Percentiles rank a stretch among this genome's conserved stretches.
phyloP scores from a whole-genome alignment of 352 stramenopile species.

The Phytophthora citrophthora region DNA sequence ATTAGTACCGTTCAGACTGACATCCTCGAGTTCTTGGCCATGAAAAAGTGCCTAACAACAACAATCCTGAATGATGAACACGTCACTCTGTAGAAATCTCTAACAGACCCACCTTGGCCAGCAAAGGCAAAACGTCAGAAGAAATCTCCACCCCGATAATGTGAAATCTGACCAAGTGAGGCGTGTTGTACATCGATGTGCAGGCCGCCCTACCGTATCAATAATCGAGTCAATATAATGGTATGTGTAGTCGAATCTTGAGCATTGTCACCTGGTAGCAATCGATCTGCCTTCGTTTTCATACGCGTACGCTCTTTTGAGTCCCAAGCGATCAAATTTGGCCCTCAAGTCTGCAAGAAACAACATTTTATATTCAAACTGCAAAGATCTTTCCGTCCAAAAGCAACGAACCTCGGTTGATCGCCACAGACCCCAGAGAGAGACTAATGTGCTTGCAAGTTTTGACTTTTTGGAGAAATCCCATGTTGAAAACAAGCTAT shows the following conservation, averaged over 20 bases:
- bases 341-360: constrained; percentile 50
- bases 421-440: constrained; percentile 53
- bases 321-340: constrained; percentile 67
- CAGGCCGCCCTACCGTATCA: constrained; percentile 27
- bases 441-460: constrained; percentile 48
- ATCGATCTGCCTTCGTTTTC: constrained; percentile 40
- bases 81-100: neutral
- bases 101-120: constrained; percentile 36
- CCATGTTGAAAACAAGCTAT: constrained; percentile 59
- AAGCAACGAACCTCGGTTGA: constrained; percentile 51
- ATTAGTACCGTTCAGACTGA: constrained; percentile 26
- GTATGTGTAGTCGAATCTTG: neutral
- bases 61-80: neutral
- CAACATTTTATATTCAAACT: no score
- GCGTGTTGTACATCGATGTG: constrained; percentile 36
- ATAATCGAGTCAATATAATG: no score
- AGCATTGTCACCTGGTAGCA: constrained; percentile 35
- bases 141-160: constrained; percentile 43
- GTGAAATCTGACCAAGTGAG: constrained; percentile 40
- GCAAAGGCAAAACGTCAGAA: constrained; percentile 19
- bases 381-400: no score
- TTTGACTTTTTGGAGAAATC: constrained; percentile 46
- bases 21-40: constrained; percentile 34
- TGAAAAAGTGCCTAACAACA: constrained; percentile 36
- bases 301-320: constrained; percentile 52